Evolutionary conservation across 2,329 filamentous ascomycete species (phyloP), one percentile per base, ranked within the genome.

Genomic region (Aschersonia sp.): DNA sequence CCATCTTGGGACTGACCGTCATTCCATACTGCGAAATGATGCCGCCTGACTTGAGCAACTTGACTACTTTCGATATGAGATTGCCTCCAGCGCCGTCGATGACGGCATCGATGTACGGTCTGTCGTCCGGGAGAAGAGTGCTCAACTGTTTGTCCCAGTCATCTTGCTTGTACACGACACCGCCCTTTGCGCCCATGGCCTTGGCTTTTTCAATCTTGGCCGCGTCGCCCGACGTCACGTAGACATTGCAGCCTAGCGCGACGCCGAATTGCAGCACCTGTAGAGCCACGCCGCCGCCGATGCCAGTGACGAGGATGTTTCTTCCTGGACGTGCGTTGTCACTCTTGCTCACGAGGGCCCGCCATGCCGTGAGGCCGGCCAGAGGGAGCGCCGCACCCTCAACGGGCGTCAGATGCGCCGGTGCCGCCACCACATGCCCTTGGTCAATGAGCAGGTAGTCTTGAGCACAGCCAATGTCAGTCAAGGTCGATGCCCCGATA

Each of bases 51-150:
- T 87, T 89, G 46, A 97, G 68, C 46, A 95, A 59, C 58, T 71
- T 79, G 44, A 72, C 67, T 1, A 77, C 75, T 61, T 81, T 83
- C 39, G 72, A 69, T n/a, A 94, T 76, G 42, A 95, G 72, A 64
- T 94, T 83, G 1, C 87, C 89, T 4, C 90, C 90, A 0, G 90
- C 89, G 2, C 92, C 90, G 65, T 97, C 92, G 54, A 97, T 76
- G 44, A 97, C 82, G 22, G 84, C 81, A 65, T 97, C 92, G 6
- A 92, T 59, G 52, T 73, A 85, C 47, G 79, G 79, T 53, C 81
- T 72, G 44, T 83, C 78, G 41, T 68, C 63, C 0, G 84, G 79
- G 30, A 95, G 67, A 56, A 81, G 59, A 44, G 64, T 65, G 22
- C 70, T 64, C 48, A 95, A 66, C 58, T 84, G 78, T 72, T 83